These are phyloP conservation scores for Alliaria petiolata DNA, from an alignment of 345 rosid genomes.

Conservation along the genomic window DNA sequence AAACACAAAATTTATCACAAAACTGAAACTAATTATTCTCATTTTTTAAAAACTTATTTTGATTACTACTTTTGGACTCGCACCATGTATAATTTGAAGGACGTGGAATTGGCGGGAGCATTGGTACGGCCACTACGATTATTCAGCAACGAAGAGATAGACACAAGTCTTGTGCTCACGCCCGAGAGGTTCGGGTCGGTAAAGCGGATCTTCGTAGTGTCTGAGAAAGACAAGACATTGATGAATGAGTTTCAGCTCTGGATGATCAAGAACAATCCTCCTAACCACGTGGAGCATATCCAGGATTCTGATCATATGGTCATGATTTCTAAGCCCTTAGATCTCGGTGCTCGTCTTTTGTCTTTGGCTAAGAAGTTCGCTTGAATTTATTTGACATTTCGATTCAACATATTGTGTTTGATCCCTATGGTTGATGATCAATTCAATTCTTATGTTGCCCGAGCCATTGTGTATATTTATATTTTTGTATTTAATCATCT, in stretches of 20 bases:
- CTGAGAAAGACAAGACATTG: constrained; percentile 33
- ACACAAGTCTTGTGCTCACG: constrained; percentile 35
- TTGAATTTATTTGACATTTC: constrained; percentile 5
- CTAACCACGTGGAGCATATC: constrained; percentile 39
- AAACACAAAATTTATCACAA: not conserved
- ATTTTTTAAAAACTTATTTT: not conserved
- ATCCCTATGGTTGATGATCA: not conserved
- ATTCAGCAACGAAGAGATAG: constrained; percentile 37
- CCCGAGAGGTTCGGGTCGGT: constrained; percentile 43
- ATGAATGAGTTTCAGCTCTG: constrained; percentile 31
- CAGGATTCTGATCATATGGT: constrained; percentile 57
- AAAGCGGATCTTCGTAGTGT: constrained; percentile 37
- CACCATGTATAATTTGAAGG: constrained; percentile 28
- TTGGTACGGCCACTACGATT: constrained; percentile 40
- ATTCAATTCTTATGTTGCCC: not conserved
- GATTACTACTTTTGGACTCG: not conserved
- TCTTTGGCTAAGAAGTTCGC: constrained; percentile 29
- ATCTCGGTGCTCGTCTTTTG: constrained; percentile 27
- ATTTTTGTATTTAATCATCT: not conserved
- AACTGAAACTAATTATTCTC: not conserved
- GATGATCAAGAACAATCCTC: constrained; percentile 49
- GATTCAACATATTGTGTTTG: not conserved
- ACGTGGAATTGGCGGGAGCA: constrained; percentile 45
- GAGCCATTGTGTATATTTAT: not conserved
- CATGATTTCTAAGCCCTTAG: constrained; percentile 42